phyloP scores from a whole-genome alignment of 176 grass and related monocot species.

The Elymus sibiricus region DNA sequence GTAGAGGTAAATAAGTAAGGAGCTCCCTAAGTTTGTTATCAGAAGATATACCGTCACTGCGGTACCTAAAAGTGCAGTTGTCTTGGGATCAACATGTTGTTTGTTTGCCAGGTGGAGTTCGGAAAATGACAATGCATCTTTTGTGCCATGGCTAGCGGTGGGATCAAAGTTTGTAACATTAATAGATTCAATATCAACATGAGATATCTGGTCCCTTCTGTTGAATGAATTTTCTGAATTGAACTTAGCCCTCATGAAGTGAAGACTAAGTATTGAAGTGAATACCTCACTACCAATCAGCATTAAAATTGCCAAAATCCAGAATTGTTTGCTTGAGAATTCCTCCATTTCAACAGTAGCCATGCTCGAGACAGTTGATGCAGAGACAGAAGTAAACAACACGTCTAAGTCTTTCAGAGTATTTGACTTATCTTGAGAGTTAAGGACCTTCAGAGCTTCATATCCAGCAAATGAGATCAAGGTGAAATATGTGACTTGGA shows the following conservation, averaged over 20 bases:
- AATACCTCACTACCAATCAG: constrained; percentile 67
- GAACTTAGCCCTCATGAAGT: constrained; percentile 38
- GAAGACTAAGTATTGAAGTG: constrained; percentile 56
- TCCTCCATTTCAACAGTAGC: constrained; percentile 74
- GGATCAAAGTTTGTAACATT: constrained; percentile 17
- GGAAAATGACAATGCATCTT: background rate
- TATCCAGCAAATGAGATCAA: constrained; percentile 58
- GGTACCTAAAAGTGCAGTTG: constrained; percentile 43
- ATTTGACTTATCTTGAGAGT: constrained; percentile 20
- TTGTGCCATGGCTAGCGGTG: background rate
- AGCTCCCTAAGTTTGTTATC: constrained; percentile 37
- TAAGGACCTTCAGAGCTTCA: constrained; percentile 48
- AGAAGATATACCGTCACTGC: constrained; percentile 49
- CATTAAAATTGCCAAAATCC: constrained; percentile 63
- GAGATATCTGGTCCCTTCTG: constrained; percentile 19
- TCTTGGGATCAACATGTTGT: constrained; percentile 28
- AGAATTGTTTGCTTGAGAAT: constrained; percentile 59
- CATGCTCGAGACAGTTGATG: constrained; percentile 81
- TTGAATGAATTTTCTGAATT: constrained; percentile 20
- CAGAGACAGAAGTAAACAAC: constrained; percentile 62
- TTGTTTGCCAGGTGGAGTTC: background rate
- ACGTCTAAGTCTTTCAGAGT: constrained; percentile 41
- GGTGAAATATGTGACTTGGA: constrained; percentile 46
- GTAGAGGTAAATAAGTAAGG: constrained; percentile 55
- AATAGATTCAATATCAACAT: constrained; percentile 33